These are phyloP conservation scores for Floccularia luteovirens DNA, from an alignment of 768 basidiomycete species.

Conservation along the genomic window DNA sequence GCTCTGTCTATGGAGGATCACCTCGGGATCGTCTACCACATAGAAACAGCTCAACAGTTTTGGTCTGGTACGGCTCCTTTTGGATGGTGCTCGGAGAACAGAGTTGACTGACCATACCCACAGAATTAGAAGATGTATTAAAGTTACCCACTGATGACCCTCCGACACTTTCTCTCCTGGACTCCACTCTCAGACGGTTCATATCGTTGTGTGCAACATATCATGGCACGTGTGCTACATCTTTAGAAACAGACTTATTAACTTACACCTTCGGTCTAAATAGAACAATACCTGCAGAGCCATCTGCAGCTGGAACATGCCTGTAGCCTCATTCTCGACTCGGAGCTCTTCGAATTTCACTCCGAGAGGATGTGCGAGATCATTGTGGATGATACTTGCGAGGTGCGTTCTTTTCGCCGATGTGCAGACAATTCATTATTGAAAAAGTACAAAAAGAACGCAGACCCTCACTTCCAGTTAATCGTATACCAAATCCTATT, in stretches of 20 bases:
- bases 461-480: slow-evolving; percentile 78
- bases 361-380: slow-evolving; percentile 88
- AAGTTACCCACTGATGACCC: slow-evolving; percentile 53
- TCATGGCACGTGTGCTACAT: slow-evolving; percentile 53
- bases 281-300: slow-evolving; percentile 79
- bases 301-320: slow-evolving; percentile 83
- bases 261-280: slow-evolving; percentile 6
- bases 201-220: slow-evolving; percentile 76
- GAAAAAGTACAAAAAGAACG: slow-evolving; percentile 46
- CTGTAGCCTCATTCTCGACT: slow-evolving; percentile 65
- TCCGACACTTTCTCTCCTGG: slow-evolving; percentile 66
- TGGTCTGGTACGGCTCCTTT: slow-evolving; percentile 70
- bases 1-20: slow-evolving; percentile 51
- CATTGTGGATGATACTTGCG: slow-evolving; percentile 58
- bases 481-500: slow-evolving; percentile 76
- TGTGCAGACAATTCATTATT: slow-evolving; percentile 5
- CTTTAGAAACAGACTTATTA: not conserved
- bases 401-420: slow-evolving; percentile 35
- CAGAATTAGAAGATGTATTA: slow-evolving; percentile 86
- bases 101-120: slow-evolving; percentile 1
- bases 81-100: not conserved
- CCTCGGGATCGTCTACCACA: slow-evolving; percentile 75
- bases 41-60: slow-evolving; percentile 81
- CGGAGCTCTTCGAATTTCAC: slow-evolving; percentile 86
- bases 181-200: slow-evolving; percentile 72